Conservation (phyloP, 345 rosid genomes). For the Salix dunnii region DNA sequence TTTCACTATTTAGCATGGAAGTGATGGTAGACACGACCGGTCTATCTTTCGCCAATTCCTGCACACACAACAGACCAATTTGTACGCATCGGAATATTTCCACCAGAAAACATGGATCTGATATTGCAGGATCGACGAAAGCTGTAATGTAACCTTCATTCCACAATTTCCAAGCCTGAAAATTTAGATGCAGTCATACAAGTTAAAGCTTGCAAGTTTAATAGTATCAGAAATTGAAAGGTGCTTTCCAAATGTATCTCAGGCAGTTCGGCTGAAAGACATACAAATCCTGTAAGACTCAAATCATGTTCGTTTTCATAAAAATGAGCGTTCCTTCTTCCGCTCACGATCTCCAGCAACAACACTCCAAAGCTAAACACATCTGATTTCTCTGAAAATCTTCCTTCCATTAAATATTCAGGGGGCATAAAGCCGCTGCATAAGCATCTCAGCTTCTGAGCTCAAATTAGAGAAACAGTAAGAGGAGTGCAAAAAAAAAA, state of each 20-base stretch:
- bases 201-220: background rate
- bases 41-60: no score
- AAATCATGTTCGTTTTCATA: background rate
- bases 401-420: conserved; percentile 19
- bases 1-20: no score
- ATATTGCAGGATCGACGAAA: no score
- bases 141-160: background rate
- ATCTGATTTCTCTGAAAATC: conserved; percentile 19
- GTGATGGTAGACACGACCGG: no score
- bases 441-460: no score
- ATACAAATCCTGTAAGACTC: conserved; percentile 11
- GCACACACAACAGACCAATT: no score
- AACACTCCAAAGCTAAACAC: conserved; percentile 18
- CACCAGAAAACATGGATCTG: no score
- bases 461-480: no score
- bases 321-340: conserved; percentile 1
- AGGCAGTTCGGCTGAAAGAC: background rate
- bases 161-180: conserved; percentile 15
- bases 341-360: conserved; percentile 13
- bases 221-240: no score
- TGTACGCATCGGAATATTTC: no score
- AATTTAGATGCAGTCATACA: background rate
- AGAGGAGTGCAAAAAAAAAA: no score
- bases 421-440: conserved; percentile 16
- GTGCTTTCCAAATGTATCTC: no score